Evolutionary conservation across 306 rosid genomes (phyloP), one percentile per base, ranked within the genome.

Genomic region (Trifolium repens): DNA sequence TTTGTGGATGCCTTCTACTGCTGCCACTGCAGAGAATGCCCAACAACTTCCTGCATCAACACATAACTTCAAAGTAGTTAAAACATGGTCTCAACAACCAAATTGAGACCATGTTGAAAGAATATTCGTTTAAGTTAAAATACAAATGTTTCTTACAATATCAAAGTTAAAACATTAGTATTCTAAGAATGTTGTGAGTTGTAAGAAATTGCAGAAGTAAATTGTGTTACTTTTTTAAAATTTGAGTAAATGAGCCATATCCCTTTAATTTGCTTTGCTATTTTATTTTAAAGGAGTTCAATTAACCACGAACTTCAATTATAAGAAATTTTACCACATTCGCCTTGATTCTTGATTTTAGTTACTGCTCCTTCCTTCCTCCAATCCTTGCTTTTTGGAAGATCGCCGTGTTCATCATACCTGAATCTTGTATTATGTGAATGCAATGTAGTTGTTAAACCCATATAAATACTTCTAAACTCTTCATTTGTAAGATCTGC

Each of bases 11-110:
- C 97, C 91, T 88, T 93, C 97, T 37, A 93, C 86, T 16, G 97
- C 92, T 67, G 96, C 93, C 58, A 88, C 93, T 1, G 93, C 83
- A 26, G 93, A 83, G 82, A 93, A 91, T 69, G 98, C 98, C 96
- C 98, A 91, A 79, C 98, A 91, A 67, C 89, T 77, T 72, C 93
- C 92, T 91, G 85, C 54, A 71, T 73, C 65, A 71, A 42, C 66
- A 30, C 43, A 65, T 26, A 52, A 60, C 59, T 32, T 57, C 5
- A 32, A 71, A 61, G 22, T 68, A 35, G 60, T 32, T 73, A 30
- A 15, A 75, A 40, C 50, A 37, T 47, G 49, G 35, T 4, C 67
- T 64, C 44, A 22, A 35, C 40, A 22, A 7, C 49, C 15, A 27
- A 27, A 32, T 69, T 54, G 30, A 50, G 57, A 54, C 61, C 30